A percentile compares a stretch with the other conserved stretches of the same genome.
Evolutionary conservation across 2,329 filamentous ascomycete species (phyloP).

Genomic region (Cucurbitaria berberidis): DNA sequence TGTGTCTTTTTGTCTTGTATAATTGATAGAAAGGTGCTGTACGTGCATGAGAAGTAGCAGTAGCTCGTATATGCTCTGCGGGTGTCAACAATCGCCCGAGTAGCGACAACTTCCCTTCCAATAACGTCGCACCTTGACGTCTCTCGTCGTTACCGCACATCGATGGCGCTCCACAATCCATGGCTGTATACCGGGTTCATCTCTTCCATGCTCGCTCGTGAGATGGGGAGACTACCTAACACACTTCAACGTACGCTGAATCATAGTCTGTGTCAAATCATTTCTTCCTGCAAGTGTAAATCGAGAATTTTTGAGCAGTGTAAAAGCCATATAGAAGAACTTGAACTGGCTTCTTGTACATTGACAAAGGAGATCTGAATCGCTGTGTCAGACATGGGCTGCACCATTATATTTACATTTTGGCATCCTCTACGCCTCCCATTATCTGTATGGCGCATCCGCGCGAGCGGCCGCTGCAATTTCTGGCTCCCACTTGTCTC

Average conservation of each 20-base stretch:
- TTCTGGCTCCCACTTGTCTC: slow-evolving; percentile 87
- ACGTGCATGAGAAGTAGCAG: too few relatives aligned
- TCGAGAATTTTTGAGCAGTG: not conserved
- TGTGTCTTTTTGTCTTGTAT: too few relatives aligned
- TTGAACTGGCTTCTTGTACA: not conserved
- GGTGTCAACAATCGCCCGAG: too few relatives aligned
- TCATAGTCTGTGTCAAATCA: not conserved
- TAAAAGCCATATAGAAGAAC: not conserved
- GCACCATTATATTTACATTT: slow-evolving; percentile 41
- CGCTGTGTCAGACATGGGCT: slow-evolving; percentile 21
- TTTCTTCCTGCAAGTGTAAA: not conserved
- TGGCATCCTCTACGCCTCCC: slow-evolving; percentile 6
- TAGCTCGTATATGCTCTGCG: too few relatives aligned
- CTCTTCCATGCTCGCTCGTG: not conserved
- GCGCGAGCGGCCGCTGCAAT: slow-evolving; percentile 89
- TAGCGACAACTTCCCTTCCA: too few relatives aligned
- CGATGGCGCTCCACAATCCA: too few relatives aligned
- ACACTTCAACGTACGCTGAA: not conserved
- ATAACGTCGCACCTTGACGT: too few relatives aligned
- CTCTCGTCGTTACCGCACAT: too few relatives aligned
- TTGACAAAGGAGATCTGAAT: slow-evolving; percentile 32
- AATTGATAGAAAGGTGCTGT: too few relatives aligned
- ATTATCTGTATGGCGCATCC: slow-evolving; percentile 75
- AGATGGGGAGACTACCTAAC: not conserved
- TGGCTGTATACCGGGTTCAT: too few relatives aligned